Conservation (phyloP, 202 grass and related monocot species). For the Panicum virgatum region DNA sequence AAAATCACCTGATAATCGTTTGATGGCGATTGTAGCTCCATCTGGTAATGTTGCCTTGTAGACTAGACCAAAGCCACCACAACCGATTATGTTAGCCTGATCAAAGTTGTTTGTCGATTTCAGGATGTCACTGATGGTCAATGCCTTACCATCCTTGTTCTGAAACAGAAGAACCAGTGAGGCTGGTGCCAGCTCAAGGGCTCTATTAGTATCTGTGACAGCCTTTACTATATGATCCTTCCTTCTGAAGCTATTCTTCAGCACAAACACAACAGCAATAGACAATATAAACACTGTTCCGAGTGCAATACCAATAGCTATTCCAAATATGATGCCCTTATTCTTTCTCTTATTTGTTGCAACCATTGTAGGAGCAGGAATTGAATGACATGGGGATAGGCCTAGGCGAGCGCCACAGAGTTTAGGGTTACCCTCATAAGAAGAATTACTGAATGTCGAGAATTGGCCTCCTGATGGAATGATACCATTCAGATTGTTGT, state of each 20-base stretch:
- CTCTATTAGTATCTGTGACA: constrained; percentile 54
- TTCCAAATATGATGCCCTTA: constrained; percentile 67
- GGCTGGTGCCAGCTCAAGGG: constrained; percentile 61
- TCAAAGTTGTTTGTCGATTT: constrained; percentile 93
- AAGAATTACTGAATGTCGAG: constrained; percentile 72
- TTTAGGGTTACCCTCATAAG: constrained; percentile 83
- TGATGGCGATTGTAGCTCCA: constrained; percentile 73
- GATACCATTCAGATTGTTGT: constrained; percentile 82
- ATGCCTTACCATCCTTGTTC: constrained; percentile 66
- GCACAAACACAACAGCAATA: constrained; percentile 55
- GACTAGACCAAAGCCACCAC: constrained; percentile 93
- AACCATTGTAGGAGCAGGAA: constrained; percentile 31
- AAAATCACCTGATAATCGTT: constrained; percentile 89
- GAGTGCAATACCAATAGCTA: constrained; percentile 62
- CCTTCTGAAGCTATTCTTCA: constrained; percentile 47
- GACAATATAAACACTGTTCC: constrained; percentile 62
- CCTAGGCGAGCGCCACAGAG: constrained; percentile 56
- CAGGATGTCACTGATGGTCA: constrained; percentile 83
- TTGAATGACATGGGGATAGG: constrained; percentile 28
- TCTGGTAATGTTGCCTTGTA: constrained; percentile 86
- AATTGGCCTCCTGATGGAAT: constrained; percentile 84
- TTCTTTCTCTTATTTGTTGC: constrained; percentile 47
- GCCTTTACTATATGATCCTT: constrained; percentile 57
- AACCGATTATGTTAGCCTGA: constrained; percentile 94
- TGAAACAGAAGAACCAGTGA: constrained; percentile 87